phyloP scores from a whole-genome alignment of 148 eudicot species.

The Arbutus unedo region DNA sequence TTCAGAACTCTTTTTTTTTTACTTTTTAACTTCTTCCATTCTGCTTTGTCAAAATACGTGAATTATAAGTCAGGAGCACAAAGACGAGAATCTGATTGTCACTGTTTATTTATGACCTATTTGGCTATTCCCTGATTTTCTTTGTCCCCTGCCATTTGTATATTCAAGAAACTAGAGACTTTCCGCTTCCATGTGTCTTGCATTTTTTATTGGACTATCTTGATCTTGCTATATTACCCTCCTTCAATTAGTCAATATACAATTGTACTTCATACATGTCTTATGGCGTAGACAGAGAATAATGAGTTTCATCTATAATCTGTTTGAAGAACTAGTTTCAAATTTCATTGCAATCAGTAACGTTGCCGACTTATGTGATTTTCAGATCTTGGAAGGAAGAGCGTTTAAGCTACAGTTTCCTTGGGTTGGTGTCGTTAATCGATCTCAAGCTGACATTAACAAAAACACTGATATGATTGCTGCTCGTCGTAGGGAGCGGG shows the following conservation, averaged over 20 bases:
- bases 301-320: background rate
- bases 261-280: background rate
- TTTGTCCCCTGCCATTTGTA: background rate
- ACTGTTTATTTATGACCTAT: background rate
- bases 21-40: background rate
- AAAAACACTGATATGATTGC: slow-evolving; percentile 91
- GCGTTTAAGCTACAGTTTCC: slow-evolving; percentile 78
- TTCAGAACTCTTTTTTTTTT: background rate
- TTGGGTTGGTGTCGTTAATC: slow-evolving; percentile 98
- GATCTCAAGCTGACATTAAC: slow-evolving; percentile 96
- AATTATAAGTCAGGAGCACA: background rate
- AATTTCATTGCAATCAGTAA: background rate
- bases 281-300: background rate
- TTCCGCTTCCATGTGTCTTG: background rate
- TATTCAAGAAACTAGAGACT: background rate
- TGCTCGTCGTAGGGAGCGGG: slow-evolving; percentile 86
- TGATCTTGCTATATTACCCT: background rate
- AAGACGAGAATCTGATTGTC: background rate
- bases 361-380: background rate
- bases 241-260: background rate
- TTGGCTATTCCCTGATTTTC: background rate
- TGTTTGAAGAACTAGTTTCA: background rate
- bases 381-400: slow-evolving; percentile 89
- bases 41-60: background rate
- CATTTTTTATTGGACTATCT: background rate